phyloP scores from a whole-genome alignment of 2,329 filamentous ascomycete species.

The Aspergillus novofumigatus region DNA sequence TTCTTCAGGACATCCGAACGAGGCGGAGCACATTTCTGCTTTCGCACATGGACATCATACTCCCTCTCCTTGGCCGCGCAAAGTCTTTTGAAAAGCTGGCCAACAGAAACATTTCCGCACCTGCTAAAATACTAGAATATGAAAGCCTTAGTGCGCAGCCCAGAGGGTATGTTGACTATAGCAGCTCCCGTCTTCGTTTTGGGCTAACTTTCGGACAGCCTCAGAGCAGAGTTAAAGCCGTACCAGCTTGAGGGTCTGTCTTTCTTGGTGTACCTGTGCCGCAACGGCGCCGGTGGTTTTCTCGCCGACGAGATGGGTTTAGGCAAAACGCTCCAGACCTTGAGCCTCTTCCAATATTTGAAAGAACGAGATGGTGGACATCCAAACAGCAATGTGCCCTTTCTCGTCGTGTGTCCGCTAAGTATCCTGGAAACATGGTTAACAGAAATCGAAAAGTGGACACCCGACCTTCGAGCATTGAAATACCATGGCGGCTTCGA shows the following conservation, averaged over 20 bases:
- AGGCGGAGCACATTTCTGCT: conserved; percentile 1
- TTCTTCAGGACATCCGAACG: not conserved
- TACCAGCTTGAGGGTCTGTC: conserved; percentile 50
- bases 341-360: conserved; percentile 46
- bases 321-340: conserved; percentile 25
- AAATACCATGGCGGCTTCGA: conserved; percentile 46
- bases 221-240: conserved; percentile 50
- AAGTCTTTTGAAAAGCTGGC: not conserved
- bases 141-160: not conserved
- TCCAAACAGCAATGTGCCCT: conserved; percentile 9
- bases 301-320: conserved; percentile 30
- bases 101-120: not conserved
- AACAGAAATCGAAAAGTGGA: conserved; percentile 46
- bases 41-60: not conserved
- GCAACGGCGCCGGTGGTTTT: conserved; percentile 24
- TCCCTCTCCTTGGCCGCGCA: not conserved
- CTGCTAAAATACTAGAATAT: not conserved
- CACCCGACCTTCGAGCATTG: conserved; percentile 40
- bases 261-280: conserved; percentile 41
- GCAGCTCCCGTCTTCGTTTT: not conserved
- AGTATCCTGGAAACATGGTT: conserved; percentile 50
- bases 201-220: conserved; percentile 22
- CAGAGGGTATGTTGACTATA: not conserved
- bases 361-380: conserved; percentile 31
- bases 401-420: conserved; percentile 47